Percentiles rank a stretch among this genome's conserved stretches.
Evolutionary conservation across 2,329 filamentous ascomycete genomes (phyloP).

Genomic region (Ophiocordyceps camponoti-floridani): DNA sequence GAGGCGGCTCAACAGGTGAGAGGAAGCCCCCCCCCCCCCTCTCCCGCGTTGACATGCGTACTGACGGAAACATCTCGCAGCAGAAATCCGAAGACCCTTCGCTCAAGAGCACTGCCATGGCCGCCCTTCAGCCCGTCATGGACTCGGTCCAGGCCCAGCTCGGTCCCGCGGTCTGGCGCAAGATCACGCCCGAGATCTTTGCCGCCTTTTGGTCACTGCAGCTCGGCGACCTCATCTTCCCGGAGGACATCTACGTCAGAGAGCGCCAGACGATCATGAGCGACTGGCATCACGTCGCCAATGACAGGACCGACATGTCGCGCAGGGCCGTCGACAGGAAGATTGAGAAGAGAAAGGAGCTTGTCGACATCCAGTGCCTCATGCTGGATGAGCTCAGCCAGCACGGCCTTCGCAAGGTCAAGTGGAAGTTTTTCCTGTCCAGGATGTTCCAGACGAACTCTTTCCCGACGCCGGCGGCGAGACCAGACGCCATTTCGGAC

Average conservation of each 20-base stretch:
- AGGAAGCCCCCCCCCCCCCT: constrained; percentile 4
- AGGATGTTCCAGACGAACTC: constrained; percentile 56
- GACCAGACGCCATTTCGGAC: constrained; percentile 51
- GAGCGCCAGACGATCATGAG: constrained; percentile 54
- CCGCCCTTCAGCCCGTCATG: constrained; percentile 50
- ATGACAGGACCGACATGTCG: constrained; percentile 56
- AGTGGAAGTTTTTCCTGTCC: constrained; percentile 50
- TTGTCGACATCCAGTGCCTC: constrained; percentile 50
- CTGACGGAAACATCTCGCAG: constrained; percentile 7
- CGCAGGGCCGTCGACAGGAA: constrained; percentile 47
- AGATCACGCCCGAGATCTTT: constrained; percentile 66
- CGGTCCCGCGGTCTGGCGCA: constrained; percentile 45
- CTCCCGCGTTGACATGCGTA: constrained; percentile 1
- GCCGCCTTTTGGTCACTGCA: constrained; percentile 85
- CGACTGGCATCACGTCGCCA: constrained; percentile 47
- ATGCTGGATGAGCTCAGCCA: constrained; percentile 57
- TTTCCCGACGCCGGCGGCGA: constrained; percentile 51
- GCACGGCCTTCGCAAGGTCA: constrained; percentile 48
- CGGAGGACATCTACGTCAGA: constrained; percentile 57
- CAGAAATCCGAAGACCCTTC: constrained; percentile 18
- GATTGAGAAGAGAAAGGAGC: constrained; percentile 44
- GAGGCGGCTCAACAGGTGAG: constrained; percentile 16
- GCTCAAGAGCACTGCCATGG: constrained; percentile 11
- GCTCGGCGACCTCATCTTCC: constrained; percentile 63
- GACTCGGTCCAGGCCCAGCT: constrained; percentile 45